These are phyloP conservation scores for Ambrosia trifida DNA, from an alignment of 129 eudicot species.

Conservation along the genomic window DNA sequence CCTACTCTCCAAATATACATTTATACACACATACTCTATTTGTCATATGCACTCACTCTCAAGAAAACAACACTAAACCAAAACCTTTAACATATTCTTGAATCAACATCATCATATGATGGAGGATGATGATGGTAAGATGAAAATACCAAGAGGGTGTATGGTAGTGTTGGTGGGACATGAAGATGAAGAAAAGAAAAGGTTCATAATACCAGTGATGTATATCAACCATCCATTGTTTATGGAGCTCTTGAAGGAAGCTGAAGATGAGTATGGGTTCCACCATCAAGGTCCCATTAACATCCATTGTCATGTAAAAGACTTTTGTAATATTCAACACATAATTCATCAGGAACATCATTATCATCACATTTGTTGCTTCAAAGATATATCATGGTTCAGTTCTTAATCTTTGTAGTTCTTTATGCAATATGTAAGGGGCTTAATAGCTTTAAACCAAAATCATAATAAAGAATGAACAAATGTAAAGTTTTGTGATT, in stretches of 20 bases:
- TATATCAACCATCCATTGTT: constrained; percentile 84
- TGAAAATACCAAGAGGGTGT: constrained; percentile 72
- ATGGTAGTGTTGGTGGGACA: constrained; percentile 72
- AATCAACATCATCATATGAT: constrained; percentile 38
- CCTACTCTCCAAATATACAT: constrained; percentile 17
- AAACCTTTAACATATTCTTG: constrained; percentile 17
- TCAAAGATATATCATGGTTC: too few relatives aligned
- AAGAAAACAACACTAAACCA: not conserved
- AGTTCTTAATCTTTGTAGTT: not conserved
- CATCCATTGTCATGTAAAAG: constrained; percentile 76
- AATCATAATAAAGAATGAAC: too few relatives aligned
- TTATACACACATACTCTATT: not conserved
- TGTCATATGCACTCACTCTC: not conserved
- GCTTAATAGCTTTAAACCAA: too few relatives aligned
- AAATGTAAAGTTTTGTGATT: too few relatives aligned
- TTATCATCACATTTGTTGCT: constrained; percentile 11
- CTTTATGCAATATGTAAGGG: too few relatives aligned
- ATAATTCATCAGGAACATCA: constrained; percentile 42
- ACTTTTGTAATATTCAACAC: constrained; percentile 57
- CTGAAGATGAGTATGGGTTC: constrained; percentile 86
- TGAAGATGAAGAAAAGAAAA: constrained; percentile 67
- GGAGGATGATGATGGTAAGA: constrained; percentile 36
- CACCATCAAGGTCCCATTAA: constrained; percentile 68
- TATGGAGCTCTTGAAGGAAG: constrained; percentile 63
- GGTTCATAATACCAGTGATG: constrained; percentile 67